A percentile compares a stretch with the other conserved stretches of the same genome.
phyloP scores from a whole-genome alignment of 2,329 filamentous ascomycete species.

The Cercospora sp. region DNA sequence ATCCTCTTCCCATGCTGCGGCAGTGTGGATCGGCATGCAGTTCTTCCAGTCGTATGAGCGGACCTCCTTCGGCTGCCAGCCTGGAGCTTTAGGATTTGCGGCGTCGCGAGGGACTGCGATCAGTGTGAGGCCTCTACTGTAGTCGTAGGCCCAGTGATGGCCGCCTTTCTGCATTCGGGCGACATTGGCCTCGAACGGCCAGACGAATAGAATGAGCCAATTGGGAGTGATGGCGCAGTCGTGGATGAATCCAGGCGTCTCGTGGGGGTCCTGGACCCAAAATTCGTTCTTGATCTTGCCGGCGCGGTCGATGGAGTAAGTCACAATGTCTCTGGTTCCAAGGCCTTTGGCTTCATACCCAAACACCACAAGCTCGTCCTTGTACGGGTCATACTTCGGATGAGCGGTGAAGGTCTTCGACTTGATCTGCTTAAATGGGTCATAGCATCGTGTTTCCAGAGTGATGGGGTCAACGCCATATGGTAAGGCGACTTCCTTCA shows the following conservation, averaged over 20 bases:
- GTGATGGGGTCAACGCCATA: slow-evolving; percentile 45
- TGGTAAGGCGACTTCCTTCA: slow-evolving; percentile 50
- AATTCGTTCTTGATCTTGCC: slow-evolving; percentile 44
- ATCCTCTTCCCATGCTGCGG: slow-evolving; percentile 46
- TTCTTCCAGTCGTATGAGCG: slow-evolving; percentile 28
- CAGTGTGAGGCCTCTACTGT: slow-evolving; percentile 28
- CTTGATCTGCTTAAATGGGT: slow-evolving; percentile 42
- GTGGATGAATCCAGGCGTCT: slow-evolving; percentile 41
- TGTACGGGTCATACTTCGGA: slow-evolving; percentile 48
- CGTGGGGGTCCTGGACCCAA: slow-evolving; percentile 45
- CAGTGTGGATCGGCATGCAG: slow-evolving; percentile 46
- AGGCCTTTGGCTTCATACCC: slow-evolving; percentile 46
- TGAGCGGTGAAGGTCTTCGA: slow-evolving; percentile 48
- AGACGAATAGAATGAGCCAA: slow-evolving; percentile 42
- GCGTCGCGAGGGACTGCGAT: slow-evolving; percentile 29
- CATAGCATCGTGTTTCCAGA: slow-evolving; percentile 43
- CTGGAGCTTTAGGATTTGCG: slow-evolving; percentile 16
- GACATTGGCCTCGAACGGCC: slow-evolving; percentile 39
- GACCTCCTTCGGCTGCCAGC: slow-evolving; percentile 20
- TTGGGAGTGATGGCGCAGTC: slow-evolving; percentile 45
- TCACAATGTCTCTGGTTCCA: slow-evolving; percentile 41
- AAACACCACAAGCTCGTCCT: slow-evolving; percentile 44
- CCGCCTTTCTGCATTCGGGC: slow-evolving; percentile 43
- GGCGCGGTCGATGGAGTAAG: slow-evolving; percentile 42
- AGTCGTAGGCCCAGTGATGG: slow-evolving; percentile 44